Conservation (phyloP, 805 yeast species). For the Ogataea paraovalis region DNA sequence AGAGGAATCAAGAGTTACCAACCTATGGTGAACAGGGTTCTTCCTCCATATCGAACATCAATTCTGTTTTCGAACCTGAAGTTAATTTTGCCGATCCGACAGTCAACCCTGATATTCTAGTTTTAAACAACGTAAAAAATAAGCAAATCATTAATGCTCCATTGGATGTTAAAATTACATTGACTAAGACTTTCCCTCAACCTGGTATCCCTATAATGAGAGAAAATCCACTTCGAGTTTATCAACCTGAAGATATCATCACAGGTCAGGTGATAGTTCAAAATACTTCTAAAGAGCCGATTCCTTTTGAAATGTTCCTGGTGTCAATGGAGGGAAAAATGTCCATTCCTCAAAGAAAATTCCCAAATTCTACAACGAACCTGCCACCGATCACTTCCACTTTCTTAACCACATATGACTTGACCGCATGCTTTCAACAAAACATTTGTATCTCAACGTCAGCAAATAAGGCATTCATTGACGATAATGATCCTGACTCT, state of each 20-base stretch:
- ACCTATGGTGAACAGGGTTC: slow-evolving; percentile 15
- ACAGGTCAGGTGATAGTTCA: slow-evolving; percentile 50
- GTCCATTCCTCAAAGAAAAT: slow-evolving; percentile 18
- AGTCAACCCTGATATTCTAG: slow-evolving; percentile 17
- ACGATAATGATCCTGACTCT: not conserved
- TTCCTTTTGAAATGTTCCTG: slow-evolving; percentile 61
- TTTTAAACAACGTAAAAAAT: slow-evolving; percentile 27
- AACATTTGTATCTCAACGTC: slow-evolving; percentile 14
- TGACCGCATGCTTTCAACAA: slow-evolving; percentile 48
- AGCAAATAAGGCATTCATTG: not conserved
- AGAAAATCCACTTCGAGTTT: slow-evolving; percentile 45
- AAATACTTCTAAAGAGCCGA: slow-evolving; percentile 36
- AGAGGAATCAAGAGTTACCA: slow-evolving; percentile 16
- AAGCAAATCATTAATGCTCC: slow-evolving; percentile 25
- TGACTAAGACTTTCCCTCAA: slow-evolving; percentile 41
- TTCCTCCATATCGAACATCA: not conserved
- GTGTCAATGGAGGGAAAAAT: slow-evolving; percentile 52
- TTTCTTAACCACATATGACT: slow-evolving; percentile 47
- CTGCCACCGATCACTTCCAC: slow-evolving; percentile 21
- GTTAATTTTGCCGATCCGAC: slow-evolving; percentile 15
- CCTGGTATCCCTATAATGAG: slow-evolving; percentile 15
- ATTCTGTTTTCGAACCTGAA: not conserved
- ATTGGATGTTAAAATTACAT: slow-evolving; percentile 22
- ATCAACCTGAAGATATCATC: slow-evolving; percentile 62
- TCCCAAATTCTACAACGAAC: slow-evolving; percentile 1